Conservation (phyloP, 2,329 filamentous ascomycete genomes). For the Clarireedia paspali region DNA sequence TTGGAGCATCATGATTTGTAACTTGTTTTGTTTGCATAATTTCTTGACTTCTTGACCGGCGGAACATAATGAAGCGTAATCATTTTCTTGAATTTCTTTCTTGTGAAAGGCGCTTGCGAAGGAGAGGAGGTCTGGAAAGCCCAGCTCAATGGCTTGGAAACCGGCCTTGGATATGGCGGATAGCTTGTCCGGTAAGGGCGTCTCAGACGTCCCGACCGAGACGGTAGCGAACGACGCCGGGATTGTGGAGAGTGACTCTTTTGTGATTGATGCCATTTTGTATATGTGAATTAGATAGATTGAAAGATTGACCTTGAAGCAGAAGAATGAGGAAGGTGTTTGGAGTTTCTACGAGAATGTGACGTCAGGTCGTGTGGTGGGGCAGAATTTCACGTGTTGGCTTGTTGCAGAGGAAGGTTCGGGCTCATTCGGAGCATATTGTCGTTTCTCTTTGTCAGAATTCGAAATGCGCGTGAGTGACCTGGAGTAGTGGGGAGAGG, state of each 20-base stretch:
- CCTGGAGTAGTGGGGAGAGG: neutral
- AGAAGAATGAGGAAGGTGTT: neutral
- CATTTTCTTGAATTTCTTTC: constrained; percentile 43
- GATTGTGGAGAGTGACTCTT: constrained; percentile 25
- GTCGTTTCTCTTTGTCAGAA: neutral
- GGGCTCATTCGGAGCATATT: constrained; percentile 9
- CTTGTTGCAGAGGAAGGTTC: neutral
- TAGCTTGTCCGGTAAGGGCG: constrained; percentile 52
- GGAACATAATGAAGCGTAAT: constrained; percentile 50
- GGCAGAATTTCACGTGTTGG: constrained; percentile 3
- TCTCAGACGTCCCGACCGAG: constrained; percentile 42
- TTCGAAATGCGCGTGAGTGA: neutral
- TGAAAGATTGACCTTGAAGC: neutral
- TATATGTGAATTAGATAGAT: neutral
- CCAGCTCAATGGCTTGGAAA: constrained; percentile 64
- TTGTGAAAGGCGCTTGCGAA: constrained; percentile 49
- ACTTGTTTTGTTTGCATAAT: constrained; percentile 43
- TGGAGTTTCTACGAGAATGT: neutral
- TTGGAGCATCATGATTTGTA: constrained; percentile 64
- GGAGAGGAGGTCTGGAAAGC: constrained; percentile 62
- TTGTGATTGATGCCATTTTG: neutral
- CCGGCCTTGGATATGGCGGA: constrained; percentile 55
- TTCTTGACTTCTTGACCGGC: constrained; percentile 47
- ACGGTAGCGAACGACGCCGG: constrained; percentile 48
- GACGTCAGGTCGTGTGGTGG: constrained; percentile 2